Evolutionary conservation across 306 rosid genomes (phyloP).

Genomic region (Ammopiptanthus mongolicus): DNA sequence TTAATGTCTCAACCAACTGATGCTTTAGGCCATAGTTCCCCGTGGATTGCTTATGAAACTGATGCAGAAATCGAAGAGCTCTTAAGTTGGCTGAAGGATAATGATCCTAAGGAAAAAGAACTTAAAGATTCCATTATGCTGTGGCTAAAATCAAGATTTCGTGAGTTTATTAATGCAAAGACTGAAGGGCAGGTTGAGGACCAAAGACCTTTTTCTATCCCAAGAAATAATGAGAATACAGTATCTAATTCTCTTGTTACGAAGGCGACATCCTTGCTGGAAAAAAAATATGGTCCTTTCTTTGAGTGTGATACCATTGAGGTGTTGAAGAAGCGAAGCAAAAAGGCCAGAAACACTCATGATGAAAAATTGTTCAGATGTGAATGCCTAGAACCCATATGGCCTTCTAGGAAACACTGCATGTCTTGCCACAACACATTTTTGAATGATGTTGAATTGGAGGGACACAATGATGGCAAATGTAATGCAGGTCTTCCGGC

Average conservation of each 20-base stretch:
- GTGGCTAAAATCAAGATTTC: constrained; percentile 65
- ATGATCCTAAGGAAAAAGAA: constrained; percentile 69
- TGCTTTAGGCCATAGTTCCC: constrained; percentile 33
- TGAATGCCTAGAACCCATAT: constrained; percentile 80
- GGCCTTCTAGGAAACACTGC: constrained; percentile 82
- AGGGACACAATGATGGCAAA: constrained; percentile 68
- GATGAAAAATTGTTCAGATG: constrained; percentile 78
- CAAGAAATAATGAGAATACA: constrained; percentile 36
- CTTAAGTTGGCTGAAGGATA: constrained; percentile 59
- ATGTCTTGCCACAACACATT: constrained; percentile 77
- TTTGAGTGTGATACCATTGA: constrained; percentile 49
- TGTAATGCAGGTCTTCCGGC: constrained; percentile 46
- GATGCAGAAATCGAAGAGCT: constrained; percentile 70
- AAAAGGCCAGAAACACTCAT: constrained; percentile 39
- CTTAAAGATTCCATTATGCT: constrained; percentile 69
- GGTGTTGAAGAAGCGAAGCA: constrained; percentile 45
- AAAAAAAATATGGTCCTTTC: constrained; percentile 68
- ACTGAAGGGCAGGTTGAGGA: constrained; percentile 43
- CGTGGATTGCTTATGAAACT: constrained; percentile 71
- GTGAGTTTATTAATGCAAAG: constrained; percentile 32
- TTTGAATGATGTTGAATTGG: constrained; percentile 59
- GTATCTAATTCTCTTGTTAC: constrained; percentile 48
- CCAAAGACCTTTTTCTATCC: constrained; percentile 24
- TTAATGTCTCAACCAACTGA: constrained; percentile 27
- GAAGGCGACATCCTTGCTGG: constrained; percentile 67